phyloP scores from a whole-genome alignment of 2,329 filamentous ascomycete genomes.

The Arachnomyces sp. region DNA sequence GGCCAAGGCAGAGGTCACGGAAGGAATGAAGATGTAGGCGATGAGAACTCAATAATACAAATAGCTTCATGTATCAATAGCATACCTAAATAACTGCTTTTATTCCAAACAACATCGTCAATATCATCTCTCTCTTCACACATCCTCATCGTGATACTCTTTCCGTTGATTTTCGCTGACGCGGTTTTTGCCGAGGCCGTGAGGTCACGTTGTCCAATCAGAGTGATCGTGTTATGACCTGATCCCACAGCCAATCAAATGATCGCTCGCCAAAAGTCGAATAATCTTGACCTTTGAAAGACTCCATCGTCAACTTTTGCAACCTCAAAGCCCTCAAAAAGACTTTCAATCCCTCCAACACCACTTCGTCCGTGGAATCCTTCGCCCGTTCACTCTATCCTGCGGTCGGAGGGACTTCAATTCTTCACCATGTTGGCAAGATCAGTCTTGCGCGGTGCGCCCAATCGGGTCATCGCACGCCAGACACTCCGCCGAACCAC shows the following conservation, averaged over 20 bases:
- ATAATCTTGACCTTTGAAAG: slow-evolving; percentile 5
- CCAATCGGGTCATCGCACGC: slow-evolving; percentile 71
- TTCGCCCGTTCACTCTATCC: slow-evolving; percentile 17
- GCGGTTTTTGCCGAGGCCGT: slow-evolving; percentile 6
- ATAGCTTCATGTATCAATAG: not conserved
- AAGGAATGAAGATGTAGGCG: slow-evolving; percentile 1
- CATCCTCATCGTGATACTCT: too few relatives aligned
- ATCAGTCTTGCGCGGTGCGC: slow-evolving; percentile 81
- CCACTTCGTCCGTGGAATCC: slow-evolving; percentile 21
- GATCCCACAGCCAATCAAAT: slow-evolving; percentile 8
- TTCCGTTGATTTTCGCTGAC: too few relatives aligned
- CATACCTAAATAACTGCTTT: not conserved
- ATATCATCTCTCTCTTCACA: not conserved
- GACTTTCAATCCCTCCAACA: slow-evolving; percentile 10
- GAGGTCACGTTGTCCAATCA: slow-evolving; percentile 13
- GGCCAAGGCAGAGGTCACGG: slow-evolving; percentile 14
- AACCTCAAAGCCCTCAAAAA: not conserved
- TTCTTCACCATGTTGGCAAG: slow-evolving; percentile 77
- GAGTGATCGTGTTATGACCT: slow-evolving; percentile 7
- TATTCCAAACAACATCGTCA: not conserved
- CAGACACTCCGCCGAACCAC: slow-evolving; percentile 64
- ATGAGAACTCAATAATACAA: slow-evolving; percentile 2
- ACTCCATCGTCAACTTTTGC: slow-evolving; percentile 1
- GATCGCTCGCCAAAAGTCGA: slow-evolving; percentile 6
- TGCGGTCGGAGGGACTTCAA: slow-evolving; percentile 29